Percentiles rank a stretch among this genome's conserved stretches.
Conservation (phyloP, 208 protist genomes). For the Leishmania aethiopica region DNA sequence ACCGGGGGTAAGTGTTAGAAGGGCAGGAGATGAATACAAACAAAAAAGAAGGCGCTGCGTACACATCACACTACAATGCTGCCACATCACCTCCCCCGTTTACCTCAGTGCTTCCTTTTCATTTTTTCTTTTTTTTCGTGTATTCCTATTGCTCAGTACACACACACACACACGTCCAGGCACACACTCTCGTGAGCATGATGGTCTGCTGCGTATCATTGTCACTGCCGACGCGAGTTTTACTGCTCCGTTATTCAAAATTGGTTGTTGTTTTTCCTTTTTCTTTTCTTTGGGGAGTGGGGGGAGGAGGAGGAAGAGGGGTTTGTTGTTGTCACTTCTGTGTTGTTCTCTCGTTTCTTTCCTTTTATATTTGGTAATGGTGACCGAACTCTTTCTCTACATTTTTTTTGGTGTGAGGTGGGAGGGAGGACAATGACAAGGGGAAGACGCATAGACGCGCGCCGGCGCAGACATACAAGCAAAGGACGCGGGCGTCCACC, state of each 20-base stretch:
- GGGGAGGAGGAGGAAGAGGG: too few relatives aligned
- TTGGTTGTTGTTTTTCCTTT: too few relatives aligned
- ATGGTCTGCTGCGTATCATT: not conserved
- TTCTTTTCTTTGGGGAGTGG: too few relatives aligned
- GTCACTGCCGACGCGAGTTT: too few relatives aligned
- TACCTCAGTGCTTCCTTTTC: not conserved
- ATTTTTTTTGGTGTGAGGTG: too few relatives aligned
- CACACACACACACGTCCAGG: not conserved
- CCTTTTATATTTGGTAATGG: not conserved
- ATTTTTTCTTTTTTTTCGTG: not conserved
- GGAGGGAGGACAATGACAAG: too few relatives aligned
- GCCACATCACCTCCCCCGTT: not conserved
- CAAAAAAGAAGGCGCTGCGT: not conserved
- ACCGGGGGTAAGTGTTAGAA: not conserved
- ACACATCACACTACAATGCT: not conserved
- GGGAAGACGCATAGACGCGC: too few relatives aligned
- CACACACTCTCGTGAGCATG: not conserved
- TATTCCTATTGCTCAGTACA: not conserved
- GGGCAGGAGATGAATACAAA: not conserved
- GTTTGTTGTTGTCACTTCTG: too few relatives aligned
- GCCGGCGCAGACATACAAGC: not conserved
- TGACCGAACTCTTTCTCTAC: too few relatives aligned
- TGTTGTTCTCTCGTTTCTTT: not conserved
- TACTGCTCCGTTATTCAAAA: too few relatives aligned
- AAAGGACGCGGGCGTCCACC: not conserved